phyloP scores from a whole-genome alignment of 2,329 filamentous ascomycete species.

The Pyrenophora graminea region DNA sequence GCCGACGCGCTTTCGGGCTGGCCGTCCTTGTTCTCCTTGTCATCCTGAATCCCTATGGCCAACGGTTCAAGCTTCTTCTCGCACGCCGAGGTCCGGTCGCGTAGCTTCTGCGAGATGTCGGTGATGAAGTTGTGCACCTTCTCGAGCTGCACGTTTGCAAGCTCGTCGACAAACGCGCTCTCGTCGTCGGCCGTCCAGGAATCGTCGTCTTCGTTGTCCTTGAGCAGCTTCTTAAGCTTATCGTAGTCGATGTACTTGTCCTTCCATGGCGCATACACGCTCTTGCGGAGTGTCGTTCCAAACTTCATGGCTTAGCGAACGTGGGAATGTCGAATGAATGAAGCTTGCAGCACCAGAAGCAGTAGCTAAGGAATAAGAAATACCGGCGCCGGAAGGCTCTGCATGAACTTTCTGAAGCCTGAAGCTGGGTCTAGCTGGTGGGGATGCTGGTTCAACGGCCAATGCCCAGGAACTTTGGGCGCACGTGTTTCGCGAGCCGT shows the following conservation, averaged over 20 bases:
- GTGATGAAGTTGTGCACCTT: slow-evolving; percentile 92
- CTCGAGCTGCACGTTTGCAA: slow-evolving; percentile 91
- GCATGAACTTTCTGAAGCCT: slow-evolving; percentile 1
- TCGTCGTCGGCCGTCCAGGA: slow-evolving; percentile 93
- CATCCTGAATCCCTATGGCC: slow-evolving; percentile 44
- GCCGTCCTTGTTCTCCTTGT: slow-evolving; percentile 9
- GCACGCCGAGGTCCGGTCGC: slow-evolving; percentile 75
- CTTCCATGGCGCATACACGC: slow-evolving; percentile 85
- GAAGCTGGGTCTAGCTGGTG: slow-evolving; percentile 10
- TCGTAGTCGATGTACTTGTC: slow-evolving; percentile 94
- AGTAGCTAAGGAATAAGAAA: slow-evolving; percentile 1
- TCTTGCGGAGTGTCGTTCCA: slow-evolving; percentile 80
- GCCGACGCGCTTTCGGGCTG: slow-evolving; percentile 20
- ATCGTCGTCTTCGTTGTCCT: slow-evolving; percentile 67
- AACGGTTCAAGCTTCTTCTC: slow-evolving; percentile 67
- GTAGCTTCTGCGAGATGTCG: slow-evolving; percentile 77
- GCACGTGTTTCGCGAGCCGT: slow-evolving; percentile 14
- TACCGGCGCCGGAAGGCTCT: slow-evolving; percentile 15
- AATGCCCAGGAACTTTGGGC: slow-evolving; percentile 13
- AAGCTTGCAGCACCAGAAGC: slow-evolving; percentile 10
- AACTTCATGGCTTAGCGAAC: slow-evolving; percentile 73
- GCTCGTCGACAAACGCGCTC: slow-evolving; percentile 89
- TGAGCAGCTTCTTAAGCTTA: slow-evolving; percentile 87
- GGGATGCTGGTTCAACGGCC: slow-evolving; percentile 6
- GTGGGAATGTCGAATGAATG: not conserved